Base-by-base conservation (phyloP, 176 grass and related monocot species). In the Oryza brachyantha region DNA sequence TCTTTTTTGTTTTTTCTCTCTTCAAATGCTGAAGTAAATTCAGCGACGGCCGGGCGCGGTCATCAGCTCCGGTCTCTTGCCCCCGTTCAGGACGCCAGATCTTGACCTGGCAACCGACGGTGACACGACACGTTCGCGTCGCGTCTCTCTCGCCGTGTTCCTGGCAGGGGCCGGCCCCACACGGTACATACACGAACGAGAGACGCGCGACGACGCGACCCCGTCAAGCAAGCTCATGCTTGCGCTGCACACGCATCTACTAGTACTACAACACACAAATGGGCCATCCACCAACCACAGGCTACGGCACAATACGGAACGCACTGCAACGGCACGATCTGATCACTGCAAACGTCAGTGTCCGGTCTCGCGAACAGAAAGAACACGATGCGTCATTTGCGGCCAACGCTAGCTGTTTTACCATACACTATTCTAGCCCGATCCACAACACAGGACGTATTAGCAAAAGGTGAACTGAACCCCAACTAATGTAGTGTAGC, bases 401-500 rank as follows among this genome's bases (percentile, higher is more conserved):
- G 5, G 8, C 70, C 42, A 58, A 70, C 2, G 42, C 70, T 64
- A 57, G 80, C 29, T n/a, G n/a, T 41, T 62, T 41, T 21, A 78
- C 74, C 52, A 58, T 36, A 43, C 29, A 3, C 52, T 66, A 58
- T 27, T 54, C n/a, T 52, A 40, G 70, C 28, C 35, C 66, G 46
- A 14, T 14, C n/a, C 52, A 10, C 26, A 52, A 74, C 26, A 79
- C 86, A 58, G 61, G 29, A 75, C 25, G 72, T 29, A 80, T 55
- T 3, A 29, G 42, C 24, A 74, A n/a, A n/a, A 80, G 64, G 58
- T 52, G 48, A 21, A 52, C 48, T 52, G 21, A 52, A 52, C 57
- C 70, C 57, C 70, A 39, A 64, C 43, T 31, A 65, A 50, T 77
- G 87, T 54, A 76, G 72, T 77, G 87, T 54, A 76, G 72, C 64